phyloP scores from a whole-genome alignment of 2,329 filamentous ascomycete species.

The Leptographium wingfieldii region DNA sequence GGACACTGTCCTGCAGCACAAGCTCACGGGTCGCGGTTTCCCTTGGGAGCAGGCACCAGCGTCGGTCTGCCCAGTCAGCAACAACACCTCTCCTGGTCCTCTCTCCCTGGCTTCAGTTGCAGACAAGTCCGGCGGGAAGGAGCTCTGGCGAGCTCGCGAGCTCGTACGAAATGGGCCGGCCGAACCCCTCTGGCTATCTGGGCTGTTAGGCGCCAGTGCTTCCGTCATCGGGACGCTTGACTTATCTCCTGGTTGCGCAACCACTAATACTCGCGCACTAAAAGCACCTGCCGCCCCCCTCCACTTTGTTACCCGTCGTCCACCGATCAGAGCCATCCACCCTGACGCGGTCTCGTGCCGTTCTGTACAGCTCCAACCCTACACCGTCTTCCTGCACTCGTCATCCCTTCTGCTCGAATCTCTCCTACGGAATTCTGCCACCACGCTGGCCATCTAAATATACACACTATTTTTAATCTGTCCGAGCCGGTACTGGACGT shows the following conservation, averaged over 20 bases:
- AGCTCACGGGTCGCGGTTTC: background rate
- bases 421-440: background rate
- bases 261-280: background rate
- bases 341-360: slow-evolving; percentile 1
- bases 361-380: background rate
- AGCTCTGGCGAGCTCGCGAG: too few species aligned
- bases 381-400: background rate
- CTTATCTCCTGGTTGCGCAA: background rate
- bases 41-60: too few species aligned
- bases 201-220: background rate
- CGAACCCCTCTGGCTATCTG: background rate
- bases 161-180: too few species aligned
- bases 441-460: background rate
- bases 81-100: background rate
- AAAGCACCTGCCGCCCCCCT: slow-evolving; percentile 1
- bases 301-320: slow-evolving; percentile 4
- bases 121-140: background rate
- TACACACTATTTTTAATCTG: background rate
- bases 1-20: background rate
- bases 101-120: background rate
- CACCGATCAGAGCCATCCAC: slow-evolving; percentile 1
- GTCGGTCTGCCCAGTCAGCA: background rate
- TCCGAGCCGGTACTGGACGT: background rate
- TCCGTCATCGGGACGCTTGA: slow-evolving; percentile 1
- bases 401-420: background rate